Conservation (phyloP, 2,329 filamentous ascomycete genomes). For the Neocatenulostroma microsporum region DNA sequence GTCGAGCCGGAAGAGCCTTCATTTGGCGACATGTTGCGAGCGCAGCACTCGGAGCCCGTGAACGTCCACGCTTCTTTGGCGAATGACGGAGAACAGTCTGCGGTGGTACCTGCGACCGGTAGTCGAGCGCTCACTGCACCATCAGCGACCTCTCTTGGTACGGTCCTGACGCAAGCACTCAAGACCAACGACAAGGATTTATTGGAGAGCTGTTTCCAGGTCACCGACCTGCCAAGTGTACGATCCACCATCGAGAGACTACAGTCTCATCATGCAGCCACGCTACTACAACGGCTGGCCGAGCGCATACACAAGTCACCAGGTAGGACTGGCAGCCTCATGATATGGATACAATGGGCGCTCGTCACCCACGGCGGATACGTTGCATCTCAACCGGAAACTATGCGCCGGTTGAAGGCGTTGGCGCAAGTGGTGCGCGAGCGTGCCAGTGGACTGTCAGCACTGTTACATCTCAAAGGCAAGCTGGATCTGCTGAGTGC, state of each 20-base stretch:
- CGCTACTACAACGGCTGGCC: conserved; percentile 73
- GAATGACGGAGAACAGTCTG: conserved; percentile 37
- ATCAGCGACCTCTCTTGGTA: conserved; percentile 73
- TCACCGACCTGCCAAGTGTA: conserved; percentile 66
- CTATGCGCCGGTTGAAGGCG: conserved; percentile 67
- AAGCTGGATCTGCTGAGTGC: conserved; percentile 91
- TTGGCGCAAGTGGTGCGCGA: conserved; percentile 83
- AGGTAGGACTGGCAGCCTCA: conserved; percentile 79
- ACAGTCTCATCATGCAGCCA: conserved; percentile 72
- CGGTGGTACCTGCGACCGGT: conserved; percentile 36
- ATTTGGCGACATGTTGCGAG: conserved; percentile 77
- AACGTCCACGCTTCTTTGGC: conserved; percentile 59
- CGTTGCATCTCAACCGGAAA: conserved; percentile 74
- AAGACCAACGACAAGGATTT: conserved; percentile 84
- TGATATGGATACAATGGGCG: conserved; percentile 95
- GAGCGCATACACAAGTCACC: conserved; percentile 80
- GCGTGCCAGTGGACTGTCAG: conserved; percentile 71
- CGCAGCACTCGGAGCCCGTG: conserved; percentile 61
- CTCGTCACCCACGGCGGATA: conserved; percentile 87
- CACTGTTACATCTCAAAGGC: conserved; percentile 80
- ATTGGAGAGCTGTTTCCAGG: conserved; percentile 85
- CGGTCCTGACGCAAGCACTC: conserved; percentile 87
- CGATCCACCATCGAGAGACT: conserved; percentile 84
- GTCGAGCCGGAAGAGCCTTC: conserved; percentile 53
- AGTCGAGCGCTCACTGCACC: conserved; percentile 51